Percentiles rank a stretch among this genome's conserved stretches.
phyloP scores from a whole-genome alignment of 2,329 filamentous ascomycete species.

The Spiromastix sp. region DNA sequence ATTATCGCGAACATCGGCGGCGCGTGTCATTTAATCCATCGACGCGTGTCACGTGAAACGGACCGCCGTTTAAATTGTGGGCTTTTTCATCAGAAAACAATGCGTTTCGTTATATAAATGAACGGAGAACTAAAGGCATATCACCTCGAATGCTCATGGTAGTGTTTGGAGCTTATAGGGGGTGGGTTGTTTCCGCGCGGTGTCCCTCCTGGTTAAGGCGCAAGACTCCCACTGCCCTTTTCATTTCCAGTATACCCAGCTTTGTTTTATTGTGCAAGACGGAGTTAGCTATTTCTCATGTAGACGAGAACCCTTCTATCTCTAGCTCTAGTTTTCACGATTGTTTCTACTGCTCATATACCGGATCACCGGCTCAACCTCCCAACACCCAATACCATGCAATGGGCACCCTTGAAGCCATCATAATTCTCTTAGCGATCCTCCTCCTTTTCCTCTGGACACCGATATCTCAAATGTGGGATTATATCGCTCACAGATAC shows the following conservation, averaged over 20 bases:
- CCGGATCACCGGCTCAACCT: not conserved
- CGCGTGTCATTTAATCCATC: not conserved
- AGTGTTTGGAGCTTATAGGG: too few relatives aligned
- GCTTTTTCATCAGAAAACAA: too few relatives aligned
- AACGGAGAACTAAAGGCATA: too few relatives aligned
- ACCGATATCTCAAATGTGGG: constrained; percentile 1
- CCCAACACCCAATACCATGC: not conserved
- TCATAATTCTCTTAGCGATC: constrained; percentile 1
- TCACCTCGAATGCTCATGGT: too few relatives aligned
- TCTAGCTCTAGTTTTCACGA: not conserved
- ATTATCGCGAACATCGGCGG: not conserved
- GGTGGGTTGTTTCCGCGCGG: not conserved
- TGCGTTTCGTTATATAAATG: too few relatives aligned
- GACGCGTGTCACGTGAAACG: too few relatives aligned
- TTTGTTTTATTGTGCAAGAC: not conserved
- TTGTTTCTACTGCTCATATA: too few relatives aligned
- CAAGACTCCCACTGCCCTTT: not conserved
- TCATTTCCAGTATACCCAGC: not conserved
- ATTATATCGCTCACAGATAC: constrained; percentile 1
- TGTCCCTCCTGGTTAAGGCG: not conserved
- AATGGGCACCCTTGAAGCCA: constrained; percentile 1
- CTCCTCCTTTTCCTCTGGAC: constrained; percentile 1
- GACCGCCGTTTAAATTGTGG: too few relatives aligned
- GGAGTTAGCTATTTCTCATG: constrained; percentile 4
- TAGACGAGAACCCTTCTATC: not conserved